phyloP scores from a whole-genome alignment of 2,329 filamentous ascomycete species.

The Aspergillus quadricinctus region DNA sequence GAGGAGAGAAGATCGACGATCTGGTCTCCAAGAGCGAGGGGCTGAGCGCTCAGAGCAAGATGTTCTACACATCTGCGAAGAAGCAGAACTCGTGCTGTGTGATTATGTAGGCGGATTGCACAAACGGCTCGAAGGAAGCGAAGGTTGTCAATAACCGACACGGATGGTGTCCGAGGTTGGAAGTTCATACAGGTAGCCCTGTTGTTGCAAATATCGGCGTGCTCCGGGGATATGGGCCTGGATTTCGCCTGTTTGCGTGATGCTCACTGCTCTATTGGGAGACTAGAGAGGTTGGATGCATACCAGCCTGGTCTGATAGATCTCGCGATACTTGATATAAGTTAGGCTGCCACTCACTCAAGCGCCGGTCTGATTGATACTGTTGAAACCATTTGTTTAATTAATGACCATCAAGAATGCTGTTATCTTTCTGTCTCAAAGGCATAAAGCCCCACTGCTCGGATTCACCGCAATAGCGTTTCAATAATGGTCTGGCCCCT shows the following conservation, averaged over 20 bases:
- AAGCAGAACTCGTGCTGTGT: conserved; percentile 73
- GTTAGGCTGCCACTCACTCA: not conserved
- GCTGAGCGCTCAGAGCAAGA: conserved; percentile 87
- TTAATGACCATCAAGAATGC: not conserved
- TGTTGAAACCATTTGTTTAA: not conserved
- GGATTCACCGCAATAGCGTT: not conserved
- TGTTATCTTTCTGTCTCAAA: not conserved
- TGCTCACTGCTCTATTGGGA: not conserved
- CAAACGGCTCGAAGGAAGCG: not conserved
- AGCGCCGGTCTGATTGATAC: not conserved
- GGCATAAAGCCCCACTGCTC: not conserved
- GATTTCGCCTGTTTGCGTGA: not conserved
- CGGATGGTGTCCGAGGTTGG: not conserved
- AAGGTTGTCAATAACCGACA: not conserved
- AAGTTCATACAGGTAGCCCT: not conserved
- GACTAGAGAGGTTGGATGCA: not conserved
- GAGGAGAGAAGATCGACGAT: conserved; percentile 94
- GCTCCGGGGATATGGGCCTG: not conserved
- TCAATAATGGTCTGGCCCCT: not conserved
- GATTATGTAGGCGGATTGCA: not conserved
- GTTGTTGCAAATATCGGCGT: not conserved
- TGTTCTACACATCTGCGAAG: conserved; percentile 84
- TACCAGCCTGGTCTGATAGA: not conserved
- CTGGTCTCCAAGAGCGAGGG: conserved; percentile 91
- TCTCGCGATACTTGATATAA: not conserved